Evolutionary conservation across 345 rosid genomes (phyloP), one percentile per base, ranked within the genome.

Genomic region (Populus davidiana): DNA sequence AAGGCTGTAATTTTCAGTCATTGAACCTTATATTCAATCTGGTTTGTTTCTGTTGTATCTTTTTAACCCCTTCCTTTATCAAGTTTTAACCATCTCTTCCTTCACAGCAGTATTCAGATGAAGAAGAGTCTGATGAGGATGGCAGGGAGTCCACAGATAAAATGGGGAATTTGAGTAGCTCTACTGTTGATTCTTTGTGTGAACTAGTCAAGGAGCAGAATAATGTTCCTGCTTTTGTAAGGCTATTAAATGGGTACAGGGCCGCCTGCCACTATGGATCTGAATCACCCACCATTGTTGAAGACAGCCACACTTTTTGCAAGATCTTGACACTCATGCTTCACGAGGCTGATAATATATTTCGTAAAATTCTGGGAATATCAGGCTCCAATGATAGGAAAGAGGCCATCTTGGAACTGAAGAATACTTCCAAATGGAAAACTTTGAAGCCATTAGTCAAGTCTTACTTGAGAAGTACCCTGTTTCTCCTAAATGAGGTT

Each of bases 191-290:
- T 75, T 78, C 77, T 50, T 82, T 84, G 82, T 86, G 84, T 82
- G 84, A 83, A 77, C 81, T 84, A 78, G 88, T 91, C 71, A 81
- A 73, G 35, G 89, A 91, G 85, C 79, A 87, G 76, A 89, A 85
- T 41, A 88, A 83, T 80, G 81, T 87, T 39, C 82, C 90, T 72
- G 93, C 97, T 70, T 74, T 96, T 70, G 76, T 69, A 71, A 85
- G 89, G 78, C 73, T 93, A 64, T 59, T 93, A 66, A 96, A 93
- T 79, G 91, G 89, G 74, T 96, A 91, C 80, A 88, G 91, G 79
- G 90, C 97, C 75, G 97, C 93, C 39, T 92, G 97, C 83, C 93
- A 84, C 72, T 91, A 82, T 79, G 90, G 95, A 21, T 80, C 87
- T 17, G 91, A 91, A 83, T 77, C 92, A 79, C 77, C 83, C 47